Conservation (phyloP, 176 grass and related monocot species). For the Chrysopogon serrulatus region DNA sequence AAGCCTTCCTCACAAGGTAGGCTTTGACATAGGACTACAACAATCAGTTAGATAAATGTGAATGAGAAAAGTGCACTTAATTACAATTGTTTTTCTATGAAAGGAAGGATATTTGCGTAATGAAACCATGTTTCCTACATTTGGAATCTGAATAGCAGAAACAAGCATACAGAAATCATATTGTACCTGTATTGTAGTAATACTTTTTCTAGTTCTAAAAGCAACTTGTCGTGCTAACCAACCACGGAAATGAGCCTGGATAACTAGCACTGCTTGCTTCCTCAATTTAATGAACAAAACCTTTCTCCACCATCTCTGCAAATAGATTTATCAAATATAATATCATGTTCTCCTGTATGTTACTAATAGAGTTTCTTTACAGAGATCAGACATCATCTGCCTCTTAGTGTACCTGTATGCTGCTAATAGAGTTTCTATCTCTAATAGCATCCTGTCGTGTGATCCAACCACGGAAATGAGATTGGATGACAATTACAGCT, state of each 20-base stretch:
- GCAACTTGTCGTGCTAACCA: slow-evolving; percentile 34
- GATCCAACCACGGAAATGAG: slow-evolving; percentile 43
- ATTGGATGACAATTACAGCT: slow-evolving; percentile 44
- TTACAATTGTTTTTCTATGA: background rate
- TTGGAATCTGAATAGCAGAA: background rate
- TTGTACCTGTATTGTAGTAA: slow-evolving; percentile 23
- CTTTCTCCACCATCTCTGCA: slow-evolving; percentile 75
- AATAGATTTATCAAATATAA: slow-evolving; percentile 7
- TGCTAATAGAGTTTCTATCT: slow-evolving; percentile 32
- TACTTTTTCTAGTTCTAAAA: slow-evolving; percentile 26
- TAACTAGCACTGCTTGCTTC: slow-evolving; percentile 34
- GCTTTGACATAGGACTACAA: slow-evolving; percentile 51
- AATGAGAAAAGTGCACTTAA: background rate
- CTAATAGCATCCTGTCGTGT: slow-evolving; percentile 20
- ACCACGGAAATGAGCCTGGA: slow-evolving; percentile 53
- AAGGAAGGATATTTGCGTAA: background rate
- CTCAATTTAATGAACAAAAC: slow-evolving; percentile 40
- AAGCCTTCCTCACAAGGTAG: slow-evolving; percentile 52
- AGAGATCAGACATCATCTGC: background rate
- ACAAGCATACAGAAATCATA: background rate
- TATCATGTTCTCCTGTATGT: background rate
- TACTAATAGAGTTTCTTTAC: too few species aligned
- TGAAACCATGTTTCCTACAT: background rate
- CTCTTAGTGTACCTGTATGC: slow-evolving; percentile 35
- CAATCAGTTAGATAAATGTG: slow-evolving; percentile 11